Evolutionary conservation across 2,329 filamentous ascomycete species (phyloP).

Genomic region (Claviceps humidiphila): DNA sequence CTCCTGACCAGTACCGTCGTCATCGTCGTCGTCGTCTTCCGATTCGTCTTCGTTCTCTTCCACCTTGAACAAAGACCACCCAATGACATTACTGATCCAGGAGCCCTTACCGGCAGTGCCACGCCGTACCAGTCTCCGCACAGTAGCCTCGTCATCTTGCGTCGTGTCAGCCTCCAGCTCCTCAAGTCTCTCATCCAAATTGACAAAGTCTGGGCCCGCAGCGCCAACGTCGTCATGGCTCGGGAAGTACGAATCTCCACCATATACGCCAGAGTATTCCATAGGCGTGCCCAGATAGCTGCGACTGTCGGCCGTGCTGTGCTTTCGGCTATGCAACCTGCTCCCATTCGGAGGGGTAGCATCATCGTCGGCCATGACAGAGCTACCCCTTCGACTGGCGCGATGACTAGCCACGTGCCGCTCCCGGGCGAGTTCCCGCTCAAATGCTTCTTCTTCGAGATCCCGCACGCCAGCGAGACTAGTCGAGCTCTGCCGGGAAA

Average conservation of each 20-base stretch:
- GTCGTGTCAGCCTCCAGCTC: slow-evolving; percentile 36
- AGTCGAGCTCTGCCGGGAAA: slow-evolving; percentile 51
- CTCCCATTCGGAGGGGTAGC: slow-evolving; percentile 26
- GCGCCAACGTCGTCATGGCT: slow-evolving; percentile 23
- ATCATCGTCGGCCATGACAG: slow-evolving; percentile 24
- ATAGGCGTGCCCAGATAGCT: slow-evolving; percentile 32
- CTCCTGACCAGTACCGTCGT: slow-evolving; percentile 12
- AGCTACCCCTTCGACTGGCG: slow-evolving; percentile 34
- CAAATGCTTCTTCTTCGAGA: slow-evolving; percentile 38
- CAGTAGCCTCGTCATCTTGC: slow-evolving; percentile 44
- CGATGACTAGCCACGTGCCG: slow-evolving; percentile 34
- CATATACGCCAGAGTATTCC: slow-evolving; percentile 22
- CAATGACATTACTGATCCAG: slow-evolving; percentile 46
- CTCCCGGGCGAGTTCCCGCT: slow-evolving; percentile 38
- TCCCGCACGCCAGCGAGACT: slow-evolving; percentile 40
- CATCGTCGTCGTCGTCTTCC: slow-evolving; percentile 27
- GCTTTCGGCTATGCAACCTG: slow-evolving; percentile 31
- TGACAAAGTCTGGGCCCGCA: slow-evolving; percentile 48
- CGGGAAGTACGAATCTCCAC: slow-evolving; percentile 31
- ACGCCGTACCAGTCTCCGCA: slow-evolving; percentile 42
- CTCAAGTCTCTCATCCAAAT: slow-evolving; percentile 46
- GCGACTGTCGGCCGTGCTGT: slow-evolving; percentile 20
- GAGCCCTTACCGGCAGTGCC: slow-evolving; percentile 38
- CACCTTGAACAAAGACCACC: slow-evolving; percentile 49
- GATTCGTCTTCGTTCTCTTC: slow-evolving; percentile 44